Percentiles rank a stretch among this genome's conserved stretches.
phyloP scores from a whole-genome alignment of 73 alveolate genomes.

The Blepharisma japonicum region DNA sequence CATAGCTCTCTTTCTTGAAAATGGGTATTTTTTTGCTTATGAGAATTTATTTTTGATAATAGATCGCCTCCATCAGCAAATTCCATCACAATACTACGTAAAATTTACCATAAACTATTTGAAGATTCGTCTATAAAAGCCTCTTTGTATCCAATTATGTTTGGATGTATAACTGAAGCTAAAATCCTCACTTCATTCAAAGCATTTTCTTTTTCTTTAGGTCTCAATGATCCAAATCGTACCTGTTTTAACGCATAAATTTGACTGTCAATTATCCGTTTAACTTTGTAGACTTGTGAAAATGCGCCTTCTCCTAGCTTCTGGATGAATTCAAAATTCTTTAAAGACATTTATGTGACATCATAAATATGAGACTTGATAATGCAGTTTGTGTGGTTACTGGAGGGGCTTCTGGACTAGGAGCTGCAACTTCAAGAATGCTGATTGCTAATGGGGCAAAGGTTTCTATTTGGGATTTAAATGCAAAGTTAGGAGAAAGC shows the following conservation, averaged over 20 bases:
- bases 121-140: slow-evolving; percentile 74
- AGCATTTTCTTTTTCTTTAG: slow-evolving; percentile 72
- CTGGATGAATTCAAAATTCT: slow-evolving; percentile 75
- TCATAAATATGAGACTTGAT: slow-evolving; percentile 31
- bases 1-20: slow-evolving; percentile 57
- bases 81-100: slow-evolving; percentile 72
- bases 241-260: slow-evolving; percentile 9
- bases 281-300: slow-evolving; percentile 33
- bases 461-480: slow-evolving; percentile 72
- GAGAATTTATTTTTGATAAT: not conserved
- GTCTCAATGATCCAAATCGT: slow-evolving; percentile 5
- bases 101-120: slow-evolving; percentile 49
- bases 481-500: slow-evolving; percentile 52
- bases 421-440: slow-evolving; percentile 61
- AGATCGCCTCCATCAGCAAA: slow-evolving; percentile 68
- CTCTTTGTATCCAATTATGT: slow-evolving; percentile 89
- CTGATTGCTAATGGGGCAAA: slow-evolving; percentile 61
- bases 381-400: slow-evolving; percentile 63
- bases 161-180: slow-evolving; percentile 78
- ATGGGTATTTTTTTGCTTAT: slow-evolving; percentile 51
- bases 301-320: slow-evolving; percentile 61
- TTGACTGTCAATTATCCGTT: not conserved
- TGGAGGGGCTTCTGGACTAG: slow-evolving; percentile 86
- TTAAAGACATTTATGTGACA: slow-evolving; percentile 49
- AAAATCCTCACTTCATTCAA: slow-evolving; percentile 69